These are phyloP conservation scores for Trichocladium antarcticum DNA, from an alignment of 495 filamentous ascomycete genomes.

Conservation along the genomic window DNA sequence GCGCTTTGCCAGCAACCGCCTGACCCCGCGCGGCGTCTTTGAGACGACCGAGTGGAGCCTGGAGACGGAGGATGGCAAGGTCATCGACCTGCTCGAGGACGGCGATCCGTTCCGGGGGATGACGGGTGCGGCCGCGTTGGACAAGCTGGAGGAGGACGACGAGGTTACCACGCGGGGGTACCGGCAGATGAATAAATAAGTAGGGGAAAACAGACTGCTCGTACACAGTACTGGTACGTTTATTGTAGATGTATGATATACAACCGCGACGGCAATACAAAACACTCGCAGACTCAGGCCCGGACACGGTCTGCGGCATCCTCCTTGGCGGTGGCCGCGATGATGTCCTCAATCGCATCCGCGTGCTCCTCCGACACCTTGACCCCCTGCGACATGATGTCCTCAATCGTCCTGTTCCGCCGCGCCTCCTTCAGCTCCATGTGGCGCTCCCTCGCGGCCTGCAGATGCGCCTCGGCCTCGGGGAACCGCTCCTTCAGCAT, in stretches of 20 bases:
- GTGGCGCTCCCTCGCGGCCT: constrained; percentile 30
- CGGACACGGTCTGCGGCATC: background rate
- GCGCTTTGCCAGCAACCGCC: constrained; percentile 68
- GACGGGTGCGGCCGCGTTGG: constrained; percentile 13
- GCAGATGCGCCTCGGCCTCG: constrained; percentile 26
- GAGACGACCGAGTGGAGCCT: constrained; percentile 70
- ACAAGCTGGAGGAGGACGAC: constrained; percentile 29
- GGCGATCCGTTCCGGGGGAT: constrained; percentile 50
- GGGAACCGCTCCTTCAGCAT: constrained; percentile 30
- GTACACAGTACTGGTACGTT: constrained; percentile 12
- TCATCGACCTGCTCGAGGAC: constrained; percentile 55
- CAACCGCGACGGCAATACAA: constrained; percentile 1
- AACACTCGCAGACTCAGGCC: background rate
- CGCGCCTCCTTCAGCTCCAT: constrained; percentile 36
- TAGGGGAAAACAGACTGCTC: constrained; percentile 11
- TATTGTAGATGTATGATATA: constrained; percentile 10
- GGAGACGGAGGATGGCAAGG: constrained; percentile 51
- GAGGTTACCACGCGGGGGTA: constrained; percentile 30
- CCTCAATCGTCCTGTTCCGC: constrained; percentile 25
- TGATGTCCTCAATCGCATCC: constrained; percentile 6
- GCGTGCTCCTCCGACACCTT: constrained; percentile 6
- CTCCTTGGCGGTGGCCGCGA: constrained; percentile 1
- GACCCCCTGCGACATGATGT: constrained; percentile 12
- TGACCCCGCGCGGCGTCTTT: constrained; percentile 59
- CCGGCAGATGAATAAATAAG: constrained; percentile 33